These are phyloP conservation scores for Leptographium lundbergii DNA, from an alignment of 2,329 filamentous ascomycete genomes.

Conservation along the genomic window DNA sequence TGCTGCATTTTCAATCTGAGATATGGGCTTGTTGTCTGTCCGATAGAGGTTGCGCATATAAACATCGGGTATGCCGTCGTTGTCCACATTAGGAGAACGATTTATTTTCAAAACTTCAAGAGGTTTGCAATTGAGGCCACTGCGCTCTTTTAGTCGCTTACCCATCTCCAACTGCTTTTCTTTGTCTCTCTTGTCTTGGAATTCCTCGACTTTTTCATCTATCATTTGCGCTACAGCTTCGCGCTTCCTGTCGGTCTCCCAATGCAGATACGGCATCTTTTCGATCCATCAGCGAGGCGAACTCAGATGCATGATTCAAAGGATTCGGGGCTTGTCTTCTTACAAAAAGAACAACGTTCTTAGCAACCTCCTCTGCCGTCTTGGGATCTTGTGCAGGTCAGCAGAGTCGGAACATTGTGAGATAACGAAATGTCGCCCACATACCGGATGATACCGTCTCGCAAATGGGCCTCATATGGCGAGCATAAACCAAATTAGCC, in stretches of 20 bases:
- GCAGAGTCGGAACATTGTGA: not conserved
- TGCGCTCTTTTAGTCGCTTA: not conserved
- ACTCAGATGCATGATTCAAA: not conserved
- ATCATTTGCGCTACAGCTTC: constrained; percentile 18
- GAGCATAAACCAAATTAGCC: constrained; percentile 17
- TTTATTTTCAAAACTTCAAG: too few species aligned
- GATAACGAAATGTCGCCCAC: not conserved
- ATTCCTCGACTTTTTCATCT: constrained; percentile 5
- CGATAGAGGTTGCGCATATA: not conserved
- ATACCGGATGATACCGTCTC: constrained; percentile 18
- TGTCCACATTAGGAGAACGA: not conserved
- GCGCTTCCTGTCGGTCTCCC: constrained; percentile 24
- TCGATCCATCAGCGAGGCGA: not conserved
- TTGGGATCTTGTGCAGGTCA: not conserved
- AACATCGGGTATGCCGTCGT: not conserved
- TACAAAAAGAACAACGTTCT: constrained; percentile 21
- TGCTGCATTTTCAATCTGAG: not conserved
- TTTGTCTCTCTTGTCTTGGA: not conserved
- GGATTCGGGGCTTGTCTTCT: not conserved
- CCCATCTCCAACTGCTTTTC: not conserved
- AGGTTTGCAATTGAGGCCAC: not conserved
- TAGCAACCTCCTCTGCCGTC: not conserved
- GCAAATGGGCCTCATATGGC: constrained; percentile 24
- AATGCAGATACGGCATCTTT: constrained; percentile 29
- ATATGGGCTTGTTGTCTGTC: not conserved